Base-by-base conservation (phyloP, 192 early-diverging fungal species). In the Coemansia reversa region DNA sequence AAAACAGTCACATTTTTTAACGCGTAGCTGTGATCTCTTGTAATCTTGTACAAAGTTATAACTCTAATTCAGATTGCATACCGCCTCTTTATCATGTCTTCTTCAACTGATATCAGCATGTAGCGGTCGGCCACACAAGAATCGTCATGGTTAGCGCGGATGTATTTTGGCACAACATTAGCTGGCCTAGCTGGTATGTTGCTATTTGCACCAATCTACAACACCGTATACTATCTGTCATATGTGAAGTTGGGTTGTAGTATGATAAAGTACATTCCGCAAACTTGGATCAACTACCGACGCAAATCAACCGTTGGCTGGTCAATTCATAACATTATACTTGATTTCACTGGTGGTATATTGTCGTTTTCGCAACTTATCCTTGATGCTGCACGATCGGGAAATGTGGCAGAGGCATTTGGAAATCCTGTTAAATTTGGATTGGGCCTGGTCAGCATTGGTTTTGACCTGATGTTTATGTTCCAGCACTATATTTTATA, bases 291-390 rank as follows among this genome's bases (percentile, higher is more conserved):
- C 54, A 98, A 98, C 65, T 89, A 74, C 62, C 28, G 53, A 20
- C 83, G 87, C 19, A 76, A 89, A 65, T 93, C 91, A 1, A 98
- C 95, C 1, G 86, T 83, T 0, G 95, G 95, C 1, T 98, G 94
- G 94, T 91, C 88, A 52, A 93, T 96, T 51, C 85, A 89, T 51
- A 94, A 93, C 57, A 94, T 95, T 57, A 48, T 95, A 6, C 77
- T 95, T 50, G 95, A 98, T 68, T 89, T 93, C 25, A 87, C 87
- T 19, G 95, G 95, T 30, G 95, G 95, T 0, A 39, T 73, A 0
- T 65, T 94, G 28, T 93, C 91, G 22, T 79, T 94, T 56, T 49
- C 81, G 1, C 95, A 98, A 69, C 66, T 92, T 35, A 35, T 96
- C 0, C 58, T 94, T 47, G 95, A 97, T 74, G 85, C 88, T 0